These are phyloP conservation scores for Hypholoma sublateritium DNA, from an alignment of 768 basidiomycete species.

Conservation along the genomic window DNA sequence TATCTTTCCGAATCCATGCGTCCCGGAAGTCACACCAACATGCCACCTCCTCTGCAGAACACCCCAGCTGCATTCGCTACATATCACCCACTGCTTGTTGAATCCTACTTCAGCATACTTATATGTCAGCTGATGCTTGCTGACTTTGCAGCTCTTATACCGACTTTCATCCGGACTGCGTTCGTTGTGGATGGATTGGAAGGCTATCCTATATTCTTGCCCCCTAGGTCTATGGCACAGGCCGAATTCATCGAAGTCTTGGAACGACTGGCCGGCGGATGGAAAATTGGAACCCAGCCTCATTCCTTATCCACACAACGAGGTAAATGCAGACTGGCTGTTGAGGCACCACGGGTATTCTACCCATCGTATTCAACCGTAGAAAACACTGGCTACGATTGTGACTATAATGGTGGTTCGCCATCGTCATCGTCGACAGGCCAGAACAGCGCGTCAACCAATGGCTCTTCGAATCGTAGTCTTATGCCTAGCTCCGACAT, in stretches of 20 bases:
- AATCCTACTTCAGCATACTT: conserved; percentile 81
- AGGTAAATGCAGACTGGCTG: conserved; percentile 43
- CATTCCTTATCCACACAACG: conserved; percentile 45
- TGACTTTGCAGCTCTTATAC: conserved; percentile 62
- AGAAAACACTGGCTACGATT: conserved; percentile 9
- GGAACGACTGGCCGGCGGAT: conserved; percentile 77
- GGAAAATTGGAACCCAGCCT: conserved; percentile 64
- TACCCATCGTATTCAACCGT: conserved; percentile 25
- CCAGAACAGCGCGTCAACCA: background rate
- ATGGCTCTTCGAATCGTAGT: background rate
- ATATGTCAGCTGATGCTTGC: conserved; percentile 77
- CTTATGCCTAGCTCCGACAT: background rate
- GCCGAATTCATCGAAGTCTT: conserved; percentile 86
- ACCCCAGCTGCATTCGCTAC: conserved; percentile 75
- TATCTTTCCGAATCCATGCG: conserved; percentile 44
- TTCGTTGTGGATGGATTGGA: conserved; percentile 78
- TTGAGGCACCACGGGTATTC: conserved; percentile 34
- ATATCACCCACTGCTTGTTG: conserved; percentile 87
- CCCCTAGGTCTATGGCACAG: conserved; percentile 86
- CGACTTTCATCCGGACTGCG: conserved; percentile 66
- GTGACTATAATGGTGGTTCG: conserved; percentile 13
- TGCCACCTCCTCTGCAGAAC: conserved; percentile 35
- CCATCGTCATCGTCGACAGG: conserved; percentile 9
- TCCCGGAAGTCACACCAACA: conserved; percentile 49
- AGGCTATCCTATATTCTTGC: conserved; percentile 86